A percentile compares a stretch with the other conserved stretches of the same genome.
Conservation (phyloP, 2,329 filamentous ascomycete genomes). For the Alternaria angustiovoidea region DNA sequence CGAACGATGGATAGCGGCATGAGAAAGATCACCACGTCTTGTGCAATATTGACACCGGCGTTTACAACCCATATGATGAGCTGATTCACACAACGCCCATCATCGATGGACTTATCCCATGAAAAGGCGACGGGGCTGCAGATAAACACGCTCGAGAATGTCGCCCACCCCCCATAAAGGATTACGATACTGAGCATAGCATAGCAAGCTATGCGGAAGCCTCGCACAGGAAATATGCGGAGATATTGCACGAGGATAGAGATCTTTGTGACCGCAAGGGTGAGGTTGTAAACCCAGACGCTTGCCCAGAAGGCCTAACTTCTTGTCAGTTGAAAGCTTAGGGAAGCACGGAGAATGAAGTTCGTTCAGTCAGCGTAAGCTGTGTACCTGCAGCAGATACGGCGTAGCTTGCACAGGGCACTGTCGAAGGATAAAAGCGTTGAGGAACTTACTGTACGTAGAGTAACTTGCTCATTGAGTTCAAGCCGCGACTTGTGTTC, state of each 20-base stretch:
- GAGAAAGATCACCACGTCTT: conserved; percentile 44
- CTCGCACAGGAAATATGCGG: conserved; percentile 38
- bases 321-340: conserved; percentile 18
- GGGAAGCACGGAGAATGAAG: too few relatives aligned
- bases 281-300: conserved; percentile 45
- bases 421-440: not conserved
- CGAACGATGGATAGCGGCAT: conserved; percentile 43
- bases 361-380: not conserved
- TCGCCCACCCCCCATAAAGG: conserved; percentile 38
- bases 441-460: conserved; percentile 24
- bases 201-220: conserved; percentile 41
- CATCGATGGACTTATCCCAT: conserved; percentile 40
- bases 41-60: conserved; percentile 42
- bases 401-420: too few relatives aligned
- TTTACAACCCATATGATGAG: conserved; percentile 43
- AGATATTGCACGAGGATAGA: conserved; percentile 46
- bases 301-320: conserved; percentile 47
- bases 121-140: conserved; percentile 44
- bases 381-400: not conserved
- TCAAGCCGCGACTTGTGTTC: conserved; percentile 27
- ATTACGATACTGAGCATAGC: conserved; percentile 36
- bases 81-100: conserved; percentile 43
- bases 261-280: conserved; percentile 42
- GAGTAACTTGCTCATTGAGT: conserved; percentile 12
- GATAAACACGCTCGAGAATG: conserved; percentile 46